phyloP scores from a whole-genome alignment of 768 basidiomycete species.

The Flagelloscypha sp. region DNA sequence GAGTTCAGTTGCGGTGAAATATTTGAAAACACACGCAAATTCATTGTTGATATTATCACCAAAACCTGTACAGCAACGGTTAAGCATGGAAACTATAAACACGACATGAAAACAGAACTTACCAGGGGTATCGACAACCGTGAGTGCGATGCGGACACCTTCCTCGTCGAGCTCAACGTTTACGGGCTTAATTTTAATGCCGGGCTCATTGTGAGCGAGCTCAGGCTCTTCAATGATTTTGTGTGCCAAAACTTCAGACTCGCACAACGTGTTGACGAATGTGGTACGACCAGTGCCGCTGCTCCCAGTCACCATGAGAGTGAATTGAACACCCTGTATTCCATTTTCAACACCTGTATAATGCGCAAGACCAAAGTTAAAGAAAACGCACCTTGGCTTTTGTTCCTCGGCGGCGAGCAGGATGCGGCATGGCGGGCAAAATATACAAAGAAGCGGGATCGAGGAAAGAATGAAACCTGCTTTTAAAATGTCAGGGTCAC shows the following conservation, averaged over 20 bases:
- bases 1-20: slow-evolving; percentile 3
- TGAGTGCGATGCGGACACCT: slow-evolving; percentile 94
- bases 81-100: no score
- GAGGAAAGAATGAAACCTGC: no score
- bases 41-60: slow-evolving; percentile 99
- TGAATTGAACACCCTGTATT: slow-evolving; percentile 98
- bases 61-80: no score
- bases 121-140: slow-evolving; percentile 98
- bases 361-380: no score
- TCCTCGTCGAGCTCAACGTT: slow-evolving; percentile 98
- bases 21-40: slow-evolving; percentile 65
- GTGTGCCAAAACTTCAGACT: slow-evolving; percentile 85
- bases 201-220: slow-evolving; percentile 88
- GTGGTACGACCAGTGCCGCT: slow-evolving; percentile 96
- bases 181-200: slow-evolving; percentile 89
- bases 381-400: slow-evolving; percentile 99
- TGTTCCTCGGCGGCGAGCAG: slow-evolving; percentile 80
- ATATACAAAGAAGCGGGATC: no score
- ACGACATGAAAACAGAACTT: no score
- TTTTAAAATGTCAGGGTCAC: no score
- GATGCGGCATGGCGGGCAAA: slow-evolving; percentile 62
- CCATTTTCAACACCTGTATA: no score
- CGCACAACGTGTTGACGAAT: slow-evolving; percentile 98
- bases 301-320: slow-evolving; percentile 95
- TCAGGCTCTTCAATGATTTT: slow-evolving; percentile 80